Evolutionary conservation across 768 basidiomycete genomes (phyloP).

Genomic region (Sutorius australiensis): DNA sequence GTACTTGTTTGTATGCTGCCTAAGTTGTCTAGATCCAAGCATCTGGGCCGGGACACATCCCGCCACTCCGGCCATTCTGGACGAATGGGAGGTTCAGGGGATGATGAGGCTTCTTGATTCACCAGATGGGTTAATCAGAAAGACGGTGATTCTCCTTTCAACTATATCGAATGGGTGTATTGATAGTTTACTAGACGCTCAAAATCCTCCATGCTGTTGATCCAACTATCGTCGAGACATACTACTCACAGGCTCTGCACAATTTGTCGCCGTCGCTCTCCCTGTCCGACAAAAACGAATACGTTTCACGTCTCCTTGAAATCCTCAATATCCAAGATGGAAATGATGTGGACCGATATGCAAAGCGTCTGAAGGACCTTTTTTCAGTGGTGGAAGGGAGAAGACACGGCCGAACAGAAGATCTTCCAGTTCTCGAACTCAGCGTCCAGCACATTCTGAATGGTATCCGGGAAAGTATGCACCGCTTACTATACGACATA

Average conservation of each 20-base stretch:
- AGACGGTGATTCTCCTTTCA: slow-evolving; percentile 43
- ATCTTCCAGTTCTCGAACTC: slow-evolving; percentile 47
- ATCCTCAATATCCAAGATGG: slow-evolving; percentile 44
- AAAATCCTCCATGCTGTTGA: slow-evolving; percentile 58
- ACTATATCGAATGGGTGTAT: not conserved
- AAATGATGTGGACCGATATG: slow-evolving; percentile 58
- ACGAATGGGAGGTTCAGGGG: slow-evolving; percentile 69
- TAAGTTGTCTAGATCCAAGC: slow-evolving; percentile 52
- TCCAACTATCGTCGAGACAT: slow-evolving; percentile 49
- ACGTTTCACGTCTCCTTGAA: slow-evolving; percentile 50
- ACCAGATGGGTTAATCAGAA: slow-evolving; percentile 53
- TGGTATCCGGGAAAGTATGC: slow-evolving; percentile 48
- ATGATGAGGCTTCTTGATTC: slow-evolving; percentile 68
- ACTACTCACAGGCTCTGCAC: slow-evolving; percentile 45
- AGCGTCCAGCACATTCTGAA: slow-evolving; percentile 55
- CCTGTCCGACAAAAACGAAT: slow-evolving; percentile 39
- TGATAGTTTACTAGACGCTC: slow-evolving; percentile 47
- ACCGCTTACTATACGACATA: not conserved
- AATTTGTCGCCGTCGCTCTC: slow-evolving; percentile 34
- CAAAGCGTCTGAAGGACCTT: slow-evolving; percentile 43
- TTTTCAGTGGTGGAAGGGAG: slow-evolving; percentile 37
- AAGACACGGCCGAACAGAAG: slow-evolving; percentile 24
- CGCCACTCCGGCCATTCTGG: slow-evolving; percentile 50
- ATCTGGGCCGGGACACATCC: slow-evolving; percentile 66
- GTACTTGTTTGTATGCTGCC: slow-evolving; percentile 63